Base-by-base conservation (phyloP, 108 stramenopile species). In the Cylindrotheca closterium region DNA sequence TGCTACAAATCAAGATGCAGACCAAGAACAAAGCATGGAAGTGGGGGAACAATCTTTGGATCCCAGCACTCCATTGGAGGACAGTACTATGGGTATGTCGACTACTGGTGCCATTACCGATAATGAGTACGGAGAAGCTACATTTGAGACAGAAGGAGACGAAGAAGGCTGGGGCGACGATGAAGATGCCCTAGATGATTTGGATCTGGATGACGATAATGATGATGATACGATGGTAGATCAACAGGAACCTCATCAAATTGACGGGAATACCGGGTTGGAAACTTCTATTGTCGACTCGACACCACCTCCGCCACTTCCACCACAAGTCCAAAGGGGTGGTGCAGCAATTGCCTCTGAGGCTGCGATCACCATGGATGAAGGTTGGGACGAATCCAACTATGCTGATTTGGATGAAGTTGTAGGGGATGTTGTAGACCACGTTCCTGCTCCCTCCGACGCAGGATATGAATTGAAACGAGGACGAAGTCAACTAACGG, bases 291-390 rank as follows among this genome's bases (percentile, higher is more conserved):
- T 69, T 1, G 58, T 72, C 3, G 71, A 72, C 58, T 63, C 58
- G 26, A 72, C 60, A 18, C 71, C 71, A 19, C 55, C 62, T 34
- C 68, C 68, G 21, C 46, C 69, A 22, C 60, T 51, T 51, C 56
- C 51, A 2, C 22, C 55, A 23, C 29, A 18, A 42, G 10, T 10
- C 10, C 10, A 42, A 42, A 7, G 10, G 37, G 10, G 15, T 10
- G 37, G 37, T 10, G 10, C 7, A 7, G 15, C 10, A 42, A n/a
- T n/a, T n/a, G n/a, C n/a, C n/a, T 24, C 51, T 21, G 51, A 52
- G 8, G 51, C 7, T 15, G 24, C 51, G 8, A 52, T 8, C 15
- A 18, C 8, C 15, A 18, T 8, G 7, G 51, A 15, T 52, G 51
- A 21, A 21, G 21, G 23, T 15, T 52, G 51, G 23, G 24, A 24